Percentiles rank a stretch among this genome's conserved stretches.
Conservation (phyloP, 169 alveolate species). For the Neospora caninum region DNA sequence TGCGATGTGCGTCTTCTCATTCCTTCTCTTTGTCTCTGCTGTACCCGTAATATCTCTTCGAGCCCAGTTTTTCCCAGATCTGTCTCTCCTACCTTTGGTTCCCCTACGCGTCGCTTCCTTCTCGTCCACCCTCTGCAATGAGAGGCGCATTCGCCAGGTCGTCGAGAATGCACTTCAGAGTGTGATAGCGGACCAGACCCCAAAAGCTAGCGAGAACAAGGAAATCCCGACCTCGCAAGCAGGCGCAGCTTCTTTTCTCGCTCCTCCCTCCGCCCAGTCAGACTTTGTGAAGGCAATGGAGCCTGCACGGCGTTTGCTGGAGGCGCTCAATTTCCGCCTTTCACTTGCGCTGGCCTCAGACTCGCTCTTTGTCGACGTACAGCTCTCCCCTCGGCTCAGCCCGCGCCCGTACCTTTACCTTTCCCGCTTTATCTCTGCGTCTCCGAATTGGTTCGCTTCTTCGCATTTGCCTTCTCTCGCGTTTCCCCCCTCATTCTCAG, state of each 20-base stretch:
- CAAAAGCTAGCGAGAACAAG: not conserved
- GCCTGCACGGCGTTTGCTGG: not conserved
- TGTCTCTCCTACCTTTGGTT: not conserved
- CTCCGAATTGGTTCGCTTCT: not conserved
- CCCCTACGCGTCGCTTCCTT: conserved; percentile 10
- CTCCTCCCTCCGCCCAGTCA: not conserved
- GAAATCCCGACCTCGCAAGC: not conserved
- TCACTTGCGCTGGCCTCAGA: not conserved
- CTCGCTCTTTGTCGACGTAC: not conserved
- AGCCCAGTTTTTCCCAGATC: conserved; percentile 28
- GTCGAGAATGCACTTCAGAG: not conserved
- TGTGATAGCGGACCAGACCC: not conserved
- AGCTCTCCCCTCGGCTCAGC: conserved; percentile 20
- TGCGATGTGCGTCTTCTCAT: not conserved
- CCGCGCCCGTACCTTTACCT: conserved; percentile 26
- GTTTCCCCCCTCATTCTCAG: no score
- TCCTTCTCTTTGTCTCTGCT: not conserved
- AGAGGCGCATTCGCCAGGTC: not conserved
- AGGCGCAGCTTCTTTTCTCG: not conserved
- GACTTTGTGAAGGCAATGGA: not conserved
- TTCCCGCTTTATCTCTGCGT: not conserved
- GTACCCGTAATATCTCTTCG: not conserved
- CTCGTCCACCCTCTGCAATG: not conserved
- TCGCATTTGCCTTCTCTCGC: not conserved
- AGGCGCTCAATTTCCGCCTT: conserved; percentile 13